These are phyloP conservation scores for Phyllosticta citriasiana DNA, from an alignment of 2,329 filamentous ascomycete species.

Conservation along the genomic window DNA sequence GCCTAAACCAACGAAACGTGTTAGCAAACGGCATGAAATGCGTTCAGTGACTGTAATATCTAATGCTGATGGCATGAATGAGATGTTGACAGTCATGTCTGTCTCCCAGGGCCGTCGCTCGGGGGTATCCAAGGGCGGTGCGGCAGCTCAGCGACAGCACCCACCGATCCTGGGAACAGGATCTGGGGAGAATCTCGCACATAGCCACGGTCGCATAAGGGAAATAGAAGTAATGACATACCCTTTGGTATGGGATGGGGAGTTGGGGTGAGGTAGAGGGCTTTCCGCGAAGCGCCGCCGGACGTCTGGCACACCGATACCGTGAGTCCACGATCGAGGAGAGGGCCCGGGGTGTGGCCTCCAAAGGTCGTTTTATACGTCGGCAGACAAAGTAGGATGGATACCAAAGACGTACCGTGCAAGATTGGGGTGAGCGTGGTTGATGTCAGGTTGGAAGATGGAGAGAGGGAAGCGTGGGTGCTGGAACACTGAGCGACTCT, in stretches of 20 bases:
- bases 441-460: conserved; percentile 9
- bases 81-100: conserved; percentile 11
- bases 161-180: neutral
- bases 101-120: conserved; percentile 20
- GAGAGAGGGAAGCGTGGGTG: conserved; percentile 4
- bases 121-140: conserved; percentile 22
- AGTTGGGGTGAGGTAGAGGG: conserved; percentile 20
- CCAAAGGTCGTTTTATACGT: neutral
- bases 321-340: conserved; percentile 8
- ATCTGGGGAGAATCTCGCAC: conserved; percentile 15
- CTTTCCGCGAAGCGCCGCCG: conserved; percentile 26
- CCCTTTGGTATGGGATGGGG: conserved; percentile 18
- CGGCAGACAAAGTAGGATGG: conserved; percentile 2
- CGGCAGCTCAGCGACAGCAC: conserved; percentile 15
- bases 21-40: conserved; percentile 4
- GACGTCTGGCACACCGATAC: conserved; percentile 15
- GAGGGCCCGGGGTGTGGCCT: neutral
- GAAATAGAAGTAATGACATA: conserved; percentile 23
- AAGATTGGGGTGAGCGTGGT: neutral
- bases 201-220: conserved; percentile 22
- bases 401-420: neutral
- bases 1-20: conserved; percentile 5
- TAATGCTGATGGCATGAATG: conserved; percentile 4
- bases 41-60: neutral
- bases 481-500: conserved; percentile 9